Evolutionary conservation across 2,329 filamentous ascomycete genomes (phyloP).

Genomic region (Hymenoscyphus fructigenus): DNA sequence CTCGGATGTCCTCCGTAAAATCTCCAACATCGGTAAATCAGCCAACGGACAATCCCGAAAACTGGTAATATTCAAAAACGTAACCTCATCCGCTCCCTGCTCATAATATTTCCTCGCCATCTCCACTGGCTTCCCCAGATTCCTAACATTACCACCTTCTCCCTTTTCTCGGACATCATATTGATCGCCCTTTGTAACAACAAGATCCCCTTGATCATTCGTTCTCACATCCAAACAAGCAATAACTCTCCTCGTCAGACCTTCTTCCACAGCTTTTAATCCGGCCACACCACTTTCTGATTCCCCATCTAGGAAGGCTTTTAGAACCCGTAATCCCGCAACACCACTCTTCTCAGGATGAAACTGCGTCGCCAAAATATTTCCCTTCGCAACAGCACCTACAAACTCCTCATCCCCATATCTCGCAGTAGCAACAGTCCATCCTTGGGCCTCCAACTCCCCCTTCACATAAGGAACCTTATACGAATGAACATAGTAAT

Average conservation of each 20-base stretch:
- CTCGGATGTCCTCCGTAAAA: slow-evolving; percentile 79
- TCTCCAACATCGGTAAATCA: slow-evolving; percentile 94
- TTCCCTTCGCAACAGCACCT: slow-evolving; percentile 81
- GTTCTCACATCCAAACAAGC: slow-evolving; percentile 93
- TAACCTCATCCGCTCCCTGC: slow-evolving; percentile 94
- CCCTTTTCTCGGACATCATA: slow-evolving; percentile 95
- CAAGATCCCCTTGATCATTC: slow-evolving; percentile 91
- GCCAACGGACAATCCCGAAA: slow-evolving; percentile 93
- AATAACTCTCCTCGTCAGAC: slow-evolving; percentile 89
- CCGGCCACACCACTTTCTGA: slow-evolving; percentile 42
- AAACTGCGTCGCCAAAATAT: slow-evolving; percentile 91
- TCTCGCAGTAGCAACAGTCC: slow-evolving; percentile 85
- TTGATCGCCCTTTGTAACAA: slow-evolving; percentile 97
- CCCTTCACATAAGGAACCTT: slow-evolving; percentile 74
- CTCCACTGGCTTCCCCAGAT: slow-evolving; percentile 94
- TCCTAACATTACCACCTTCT: slow-evolving; percentile 69
- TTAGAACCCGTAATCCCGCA: slow-evolving; percentile 79
- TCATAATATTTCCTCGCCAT: slow-evolving; percentile 94
- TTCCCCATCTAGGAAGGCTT: slow-evolving; percentile 79
- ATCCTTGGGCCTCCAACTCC: slow-evolving; percentile 76
- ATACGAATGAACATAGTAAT: slow-evolving; percentile 98
- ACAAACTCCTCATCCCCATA: slow-evolving; percentile 91
- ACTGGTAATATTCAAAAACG: slow-evolving; percentile 96
- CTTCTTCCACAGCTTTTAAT: slow-evolving; percentile 48
- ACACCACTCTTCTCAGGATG: slow-evolving; percentile 96